Base-by-base conservation (phyloP, 2,329 filamentous ascomycete genomes). In the Colletotrichum truncatum region DNA sequence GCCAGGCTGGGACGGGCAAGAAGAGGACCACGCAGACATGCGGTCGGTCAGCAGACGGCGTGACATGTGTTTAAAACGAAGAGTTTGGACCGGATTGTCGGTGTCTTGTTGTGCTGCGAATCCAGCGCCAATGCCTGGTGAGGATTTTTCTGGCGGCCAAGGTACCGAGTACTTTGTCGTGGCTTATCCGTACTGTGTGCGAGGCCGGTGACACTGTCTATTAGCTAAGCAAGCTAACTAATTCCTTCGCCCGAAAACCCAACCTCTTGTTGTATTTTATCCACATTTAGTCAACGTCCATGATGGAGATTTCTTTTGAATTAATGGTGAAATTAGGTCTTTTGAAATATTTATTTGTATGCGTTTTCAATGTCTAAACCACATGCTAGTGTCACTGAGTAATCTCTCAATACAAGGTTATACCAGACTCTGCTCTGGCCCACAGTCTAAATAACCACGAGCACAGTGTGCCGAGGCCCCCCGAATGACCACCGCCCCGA, bases 91-190 rank as follows among this genome's bases (percentile, higher is more conserved):
- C 66, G 63, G 66, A 58, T 66, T 46, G 63, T 67, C 66, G 63
- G 66, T 66, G 57, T 62, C 66, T 67, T 67, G 66, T 53, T 67
- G 63, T 53, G 45, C 66, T 67, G 66, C 65, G 62, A 66, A 52
- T 57, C 59, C 62, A 54, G 32, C 32, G 58, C 51, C 52, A 52
- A 46, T 52, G 26, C 51, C 45, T 16, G 45, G 60, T 34, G 64
- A 64, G 52, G 64, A 64, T 66, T 66, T 66, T 66, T 64, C 53
- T n/a, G n/a, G 62, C 41, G 16, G 34, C 12, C 23, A 49, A 62
- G 51, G 63, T 56, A 63, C 61, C 61, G 34, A 54, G 63, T 61
- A 61, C 62, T 43, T 63, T 23, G 7, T 9, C 14, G 23, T 10
- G 23, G 21, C 30, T 21, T 26, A 18, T 23, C 16, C 12, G 25